Percentiles rank a stretch among this genome's conserved stretches.
Evolutionary conservation across 305 asterid species (phyloP).

Genomic region (Fraxinus dipetala): DNA sequence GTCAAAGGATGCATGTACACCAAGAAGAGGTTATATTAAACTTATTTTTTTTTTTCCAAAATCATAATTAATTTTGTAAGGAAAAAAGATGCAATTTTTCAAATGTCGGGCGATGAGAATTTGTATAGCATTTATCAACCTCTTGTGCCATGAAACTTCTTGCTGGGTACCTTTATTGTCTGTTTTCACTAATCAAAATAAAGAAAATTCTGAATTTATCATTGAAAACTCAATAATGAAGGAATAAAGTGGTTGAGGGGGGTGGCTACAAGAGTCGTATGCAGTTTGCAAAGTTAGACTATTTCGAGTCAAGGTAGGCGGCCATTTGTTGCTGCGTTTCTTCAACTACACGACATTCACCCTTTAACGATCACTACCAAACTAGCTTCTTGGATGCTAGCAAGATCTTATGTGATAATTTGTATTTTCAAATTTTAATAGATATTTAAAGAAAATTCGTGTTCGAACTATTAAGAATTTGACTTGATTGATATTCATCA

Average conservation of each 20-base stretch:
- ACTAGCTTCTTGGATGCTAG: background rate
- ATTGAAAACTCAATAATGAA: background rate
- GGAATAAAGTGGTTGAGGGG: background rate
- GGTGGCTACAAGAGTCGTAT: background rate
- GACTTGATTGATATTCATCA: background rate
- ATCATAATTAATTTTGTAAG: background rate
- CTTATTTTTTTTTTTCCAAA: background rate
- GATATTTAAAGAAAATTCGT: background rate
- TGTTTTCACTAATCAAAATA: background rate
- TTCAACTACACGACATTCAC: background rate
- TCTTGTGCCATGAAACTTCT: background rate
- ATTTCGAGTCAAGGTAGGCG: background rate
- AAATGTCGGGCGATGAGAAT: background rate
- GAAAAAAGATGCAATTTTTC: background rate
- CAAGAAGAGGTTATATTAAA: background rate
- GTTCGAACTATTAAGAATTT: background rate
- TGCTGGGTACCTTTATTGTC: background rate
- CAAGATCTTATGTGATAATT: background rate
- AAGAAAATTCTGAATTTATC: background rate
- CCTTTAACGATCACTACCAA: background rate
- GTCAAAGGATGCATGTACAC: background rate
- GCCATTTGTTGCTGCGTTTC: background rate
- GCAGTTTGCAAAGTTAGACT: too few species aligned
- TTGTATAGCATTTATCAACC: background rate
- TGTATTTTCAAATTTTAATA: background rate